A percentile compares a stretch with the other conserved stretches of the same genome.
phyloP scores from a whole-genome alignment of 495 filamentous ascomycete species.

The Hyaloscypha variabilis region DNA sequence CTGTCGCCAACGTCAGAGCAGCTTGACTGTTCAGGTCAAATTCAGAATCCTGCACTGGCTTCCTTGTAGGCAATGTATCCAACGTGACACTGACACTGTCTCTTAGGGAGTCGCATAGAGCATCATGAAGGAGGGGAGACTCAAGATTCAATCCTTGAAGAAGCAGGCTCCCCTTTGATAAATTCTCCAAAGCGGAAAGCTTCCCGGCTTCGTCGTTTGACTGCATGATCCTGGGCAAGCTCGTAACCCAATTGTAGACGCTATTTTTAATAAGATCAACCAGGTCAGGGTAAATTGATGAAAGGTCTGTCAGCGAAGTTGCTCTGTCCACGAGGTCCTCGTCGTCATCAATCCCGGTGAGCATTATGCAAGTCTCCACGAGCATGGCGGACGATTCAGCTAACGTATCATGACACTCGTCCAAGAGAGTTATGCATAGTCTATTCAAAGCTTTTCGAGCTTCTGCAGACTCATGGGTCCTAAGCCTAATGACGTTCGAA shows the following conservation, averaged over 20 bases:
- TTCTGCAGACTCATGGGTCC: slow-evolving; percentile 71
- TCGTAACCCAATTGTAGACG: slow-evolving; percentile 78
- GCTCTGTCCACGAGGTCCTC: slow-evolving; percentile 35
- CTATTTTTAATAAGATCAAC: slow-evolving; percentile 70
- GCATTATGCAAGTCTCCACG: slow-evolving; percentile 78
- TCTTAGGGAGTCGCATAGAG: slow-evolving; percentile 63
- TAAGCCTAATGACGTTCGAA: slow-evolving; percentile 73
- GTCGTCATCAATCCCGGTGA: slow-evolving; percentile 58
- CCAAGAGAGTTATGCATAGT: slow-evolving; percentile 73
- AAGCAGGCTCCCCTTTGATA: slow-evolving; percentile 73
- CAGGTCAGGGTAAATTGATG: slow-evolving; percentile 63
- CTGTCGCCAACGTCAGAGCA: slow-evolving; percentile 28
- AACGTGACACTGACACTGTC: slow-evolving; percentile 57
- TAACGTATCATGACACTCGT: slow-evolving; percentile 77
- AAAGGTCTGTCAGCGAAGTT: slow-evolving; percentile 59
- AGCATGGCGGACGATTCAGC: slow-evolving; percentile 68
- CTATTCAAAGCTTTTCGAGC: slow-evolving; percentile 68
- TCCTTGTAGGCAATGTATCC: slow-evolving; percentile 33
- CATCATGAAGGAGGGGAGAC: slow-evolving; percentile 68
- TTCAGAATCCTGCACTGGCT: slow-evolving; percentile 23
- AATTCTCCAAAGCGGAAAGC: slow-evolving; percentile 67
- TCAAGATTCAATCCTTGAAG: slow-evolving; percentile 66
- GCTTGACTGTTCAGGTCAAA: slow-evolving; percentile 29
- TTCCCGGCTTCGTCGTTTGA: slow-evolving; percentile 80
- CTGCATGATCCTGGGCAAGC: slow-evolving; percentile 82